Evolutionary conservation across 2,329 filamentous ascomycete genomes (phyloP), one percentile per base, ranked within the genome.

Genomic region (Bimuria novae-zelandiae): DNA sequence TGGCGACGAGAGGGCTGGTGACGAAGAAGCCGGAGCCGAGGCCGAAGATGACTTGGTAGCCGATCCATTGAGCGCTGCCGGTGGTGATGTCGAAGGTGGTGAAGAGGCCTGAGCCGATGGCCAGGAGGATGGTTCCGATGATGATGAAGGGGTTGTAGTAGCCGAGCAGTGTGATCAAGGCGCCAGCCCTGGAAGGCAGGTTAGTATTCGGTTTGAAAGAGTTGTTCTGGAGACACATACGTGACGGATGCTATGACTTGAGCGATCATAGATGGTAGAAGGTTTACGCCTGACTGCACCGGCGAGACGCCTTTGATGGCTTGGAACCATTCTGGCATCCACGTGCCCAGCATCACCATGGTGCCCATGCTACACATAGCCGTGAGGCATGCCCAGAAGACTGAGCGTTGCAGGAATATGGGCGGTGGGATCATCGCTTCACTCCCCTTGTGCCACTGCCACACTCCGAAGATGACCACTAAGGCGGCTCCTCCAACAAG

Each of bases 401-500:
- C 63, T 1, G 60, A 57, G n/a, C 75, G 70, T 40, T 77, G 69
- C 36, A 62, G 62, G 44, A 77, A 48, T 36, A 78, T 63, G 3
- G 71, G 66, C 4, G 70, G 72, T 4, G 76, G 74, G 6, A 77
- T 66, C 32, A 74, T 78, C 3, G 70, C 76, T 14, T 69, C 62
- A 10, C 71, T 58, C 45, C 70, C 65, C 56, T 63, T 44, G 43
- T 44, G 51, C 49, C 47, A 60, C 25, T 59, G 59, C 44, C 64
- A 55, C 17, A 59, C 29, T 14, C 35, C 52, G 29, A 66, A 61
- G 52, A 82, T 81, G 3, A 69, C 49, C 29, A 80, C 64, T 25
- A 77, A 64, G 0, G 77, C 53, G 0, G 79, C 68, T 1, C 72
- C 79, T 11, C 77, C 57, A 12, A 79, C 72, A 63, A 80, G 83